Evolutionary conservation across 1,284 basidiomycete genomes (phyloP).

Genomic region (Microbotryum violaceum): DNA sequence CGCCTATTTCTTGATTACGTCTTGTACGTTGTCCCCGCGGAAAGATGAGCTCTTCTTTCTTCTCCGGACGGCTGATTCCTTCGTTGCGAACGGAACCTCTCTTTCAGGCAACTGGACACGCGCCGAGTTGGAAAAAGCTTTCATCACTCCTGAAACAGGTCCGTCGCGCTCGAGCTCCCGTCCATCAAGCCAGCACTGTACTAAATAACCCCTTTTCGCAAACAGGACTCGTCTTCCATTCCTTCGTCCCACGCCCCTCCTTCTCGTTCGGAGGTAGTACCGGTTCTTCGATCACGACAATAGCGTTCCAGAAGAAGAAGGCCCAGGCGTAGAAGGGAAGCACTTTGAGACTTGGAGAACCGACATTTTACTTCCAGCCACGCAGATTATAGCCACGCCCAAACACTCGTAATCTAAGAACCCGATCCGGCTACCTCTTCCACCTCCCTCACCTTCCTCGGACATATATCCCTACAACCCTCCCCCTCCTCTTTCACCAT

Average conservation of each 20-base stretch:
- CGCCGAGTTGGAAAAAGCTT: slow-evolving; percentile 59
- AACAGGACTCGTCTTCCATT: slow-evolving; percentile 47
- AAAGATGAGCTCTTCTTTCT: not conserved
- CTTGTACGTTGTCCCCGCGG: slow-evolving; percentile 47
- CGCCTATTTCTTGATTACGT: slow-evolving; percentile 70
- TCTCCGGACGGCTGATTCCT: not conserved
- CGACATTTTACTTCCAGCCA: too few relatives aligned
- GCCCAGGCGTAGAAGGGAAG: not conserved
- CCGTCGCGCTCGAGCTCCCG: slow-evolving; percentile 45
- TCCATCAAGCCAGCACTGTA: not conserved
- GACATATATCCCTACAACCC: not conserved
- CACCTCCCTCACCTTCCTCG: too few relatives aligned
- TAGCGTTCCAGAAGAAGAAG: slow-evolving; percentile 57
- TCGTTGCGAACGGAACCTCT: not conserved
- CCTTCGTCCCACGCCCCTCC: slow-evolving; percentile 58
- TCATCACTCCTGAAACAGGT: slow-evolving; percentile 49
- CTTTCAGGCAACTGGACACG: slow-evolving; percentile 83
- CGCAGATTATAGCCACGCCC: too few relatives aligned
- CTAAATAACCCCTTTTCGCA: slow-evolving; percentile 5
- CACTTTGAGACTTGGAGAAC: too few relatives aligned
- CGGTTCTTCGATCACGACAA: slow-evolving; percentile 62
- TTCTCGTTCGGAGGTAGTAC: slow-evolving; percentile 68
- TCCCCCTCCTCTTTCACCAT: not conserved
- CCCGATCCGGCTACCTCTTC: too few relatives aligned
- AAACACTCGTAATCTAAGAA: too few relatives aligned